Percentiles rank a stretch among this genome's conserved stretches.
phyloP scores from a whole-genome alignment of 208 protist species.

The Acanthamoeba triangularis region DNA sequence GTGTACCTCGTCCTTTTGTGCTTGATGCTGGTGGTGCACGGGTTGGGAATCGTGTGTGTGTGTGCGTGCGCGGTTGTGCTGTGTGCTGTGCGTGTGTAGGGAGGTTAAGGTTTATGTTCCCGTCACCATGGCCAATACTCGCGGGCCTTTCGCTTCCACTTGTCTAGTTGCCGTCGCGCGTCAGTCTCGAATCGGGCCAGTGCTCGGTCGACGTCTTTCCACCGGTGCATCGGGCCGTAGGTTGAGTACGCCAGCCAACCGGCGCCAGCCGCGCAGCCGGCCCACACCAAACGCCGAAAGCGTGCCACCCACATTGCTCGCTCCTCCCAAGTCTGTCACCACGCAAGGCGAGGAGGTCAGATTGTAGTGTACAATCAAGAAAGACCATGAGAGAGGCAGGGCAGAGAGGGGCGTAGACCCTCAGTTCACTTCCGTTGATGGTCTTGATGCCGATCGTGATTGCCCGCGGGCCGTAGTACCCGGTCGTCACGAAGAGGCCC shows the following conservation, averaged over 20 bases:
- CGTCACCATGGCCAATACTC: constrained; percentile 13
- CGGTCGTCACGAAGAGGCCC: constrained; percentile 81
- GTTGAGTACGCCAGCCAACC: background rate
- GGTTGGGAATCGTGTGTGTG: too few species aligned
- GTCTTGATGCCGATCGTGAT: constrained; percentile 79
- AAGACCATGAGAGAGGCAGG: background rate
- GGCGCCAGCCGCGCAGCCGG: background rate
- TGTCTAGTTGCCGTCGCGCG: background rate
- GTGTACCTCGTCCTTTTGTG: too few species aligned
- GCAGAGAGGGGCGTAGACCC: background rate
- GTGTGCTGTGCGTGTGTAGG: too few species aligned
- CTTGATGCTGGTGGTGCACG: too few species aligned
- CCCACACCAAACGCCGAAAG: background rate
- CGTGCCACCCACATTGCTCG: background rate
- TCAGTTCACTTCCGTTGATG: constrained; percentile 78
- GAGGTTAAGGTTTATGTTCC: background rate
- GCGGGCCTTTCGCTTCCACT: background rate
- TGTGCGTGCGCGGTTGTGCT: too few species aligned
- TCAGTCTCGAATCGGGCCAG: background rate
- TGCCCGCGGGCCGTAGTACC: constrained; percentile 74
- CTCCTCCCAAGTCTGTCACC: constrained; percentile 8
- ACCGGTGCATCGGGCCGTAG: background rate
- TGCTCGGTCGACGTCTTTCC: background rate
- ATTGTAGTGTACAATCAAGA: background rate
- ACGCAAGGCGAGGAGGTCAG: background rate